A percentile compares a stretch with the other conserved stretches of the same genome.
Conservation (phyloP, 2,329 filamentous ascomycete species). For the Fonsecaea multimorphosa region DNA sequence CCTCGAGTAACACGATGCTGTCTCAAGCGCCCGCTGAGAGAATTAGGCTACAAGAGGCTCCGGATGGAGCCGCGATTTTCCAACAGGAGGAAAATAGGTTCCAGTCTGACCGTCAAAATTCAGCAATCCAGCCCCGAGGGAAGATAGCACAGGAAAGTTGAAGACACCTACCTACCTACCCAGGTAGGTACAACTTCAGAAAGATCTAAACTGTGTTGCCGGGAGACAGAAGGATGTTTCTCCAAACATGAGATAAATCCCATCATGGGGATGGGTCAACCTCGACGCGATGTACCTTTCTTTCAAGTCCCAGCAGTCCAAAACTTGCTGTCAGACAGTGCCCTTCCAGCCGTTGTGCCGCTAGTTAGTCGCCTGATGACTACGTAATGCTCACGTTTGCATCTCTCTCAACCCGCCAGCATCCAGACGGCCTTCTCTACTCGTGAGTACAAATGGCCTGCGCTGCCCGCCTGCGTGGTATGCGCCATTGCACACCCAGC, state of each 20-base stretch:
- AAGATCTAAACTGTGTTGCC: neutral
- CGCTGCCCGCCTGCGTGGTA: neutral
- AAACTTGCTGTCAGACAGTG: neutral
- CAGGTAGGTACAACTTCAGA: neutral
- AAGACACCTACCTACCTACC: too few relatives aligned
- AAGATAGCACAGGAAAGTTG: neutral
- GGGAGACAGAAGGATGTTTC: neutral
- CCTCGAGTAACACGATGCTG: neutral
- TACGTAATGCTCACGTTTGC: constrained; percentile 15
- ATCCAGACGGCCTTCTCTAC: neutral
- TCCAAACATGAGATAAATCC: too few relatives aligned
- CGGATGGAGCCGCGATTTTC: neutral
- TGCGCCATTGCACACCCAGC: neutral
- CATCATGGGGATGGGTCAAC: too few relatives aligned
- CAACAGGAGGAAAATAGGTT: neutral
- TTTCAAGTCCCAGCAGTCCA: too few relatives aligned
- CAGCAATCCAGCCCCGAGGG: too few relatives aligned
- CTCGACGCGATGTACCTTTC: too few relatives aligned
- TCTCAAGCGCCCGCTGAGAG: too few relatives aligned
- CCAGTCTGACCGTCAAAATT: neutral
- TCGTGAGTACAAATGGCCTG: neutral
- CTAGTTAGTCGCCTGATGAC: neutral
- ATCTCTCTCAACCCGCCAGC: neutral
- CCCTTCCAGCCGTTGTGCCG: neutral
- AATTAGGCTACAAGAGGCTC: neutral